Percentiles rank a stretch among this genome's conserved stretches.
Evolutionary conservation across 139 green algal species (phyloP).

Genomic region (Coccomyxa sp.): DNA sequence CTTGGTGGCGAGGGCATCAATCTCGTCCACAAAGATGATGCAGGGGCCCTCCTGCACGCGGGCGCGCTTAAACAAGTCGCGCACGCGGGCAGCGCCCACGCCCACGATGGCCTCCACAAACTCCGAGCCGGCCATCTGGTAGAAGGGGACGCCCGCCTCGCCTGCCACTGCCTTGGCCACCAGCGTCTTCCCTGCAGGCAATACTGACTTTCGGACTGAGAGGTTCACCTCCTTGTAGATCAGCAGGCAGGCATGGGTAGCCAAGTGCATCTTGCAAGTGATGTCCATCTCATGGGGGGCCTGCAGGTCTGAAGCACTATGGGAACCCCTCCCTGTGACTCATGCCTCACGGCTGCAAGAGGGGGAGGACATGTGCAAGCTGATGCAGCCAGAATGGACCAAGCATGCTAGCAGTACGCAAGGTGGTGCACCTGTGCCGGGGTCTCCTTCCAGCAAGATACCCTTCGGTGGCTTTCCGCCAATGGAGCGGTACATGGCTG

Average conservation of each 20-base stretch:
- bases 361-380: too few species aligned
- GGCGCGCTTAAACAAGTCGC: constrained; percentile 95
- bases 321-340: too few species aligned
- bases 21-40: constrained; percentile 99
- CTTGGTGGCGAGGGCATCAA: constrained; percentile 90
- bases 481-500: constrained; percentile 64
- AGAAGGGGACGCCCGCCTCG: constrained; percentile 86
- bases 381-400: too few species aligned
- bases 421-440: constrained; percentile 88
- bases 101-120: constrained; percentile 98
- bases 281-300: too few species aligned
- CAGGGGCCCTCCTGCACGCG: constrained; percentile 74
- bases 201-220: too few species aligned
- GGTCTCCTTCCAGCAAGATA: constrained; percentile 91
- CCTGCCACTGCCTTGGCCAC: constrained; percentile 92
- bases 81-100: constrained; percentile 90
- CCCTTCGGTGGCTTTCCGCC: constrained; percentile 91
- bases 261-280: too few species aligned
- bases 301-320: too few species aligned
- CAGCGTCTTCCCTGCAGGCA: neutral
- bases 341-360: too few species aligned
- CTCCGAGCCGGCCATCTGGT: constrained; percentile 90
- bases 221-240: too few species aligned
- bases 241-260: too few species aligned
- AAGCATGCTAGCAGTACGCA: too few species aligned